phyloP scores from a whole-genome alignment of 345 rosid genomes.

The Bretschneidera sinensis region DNA sequence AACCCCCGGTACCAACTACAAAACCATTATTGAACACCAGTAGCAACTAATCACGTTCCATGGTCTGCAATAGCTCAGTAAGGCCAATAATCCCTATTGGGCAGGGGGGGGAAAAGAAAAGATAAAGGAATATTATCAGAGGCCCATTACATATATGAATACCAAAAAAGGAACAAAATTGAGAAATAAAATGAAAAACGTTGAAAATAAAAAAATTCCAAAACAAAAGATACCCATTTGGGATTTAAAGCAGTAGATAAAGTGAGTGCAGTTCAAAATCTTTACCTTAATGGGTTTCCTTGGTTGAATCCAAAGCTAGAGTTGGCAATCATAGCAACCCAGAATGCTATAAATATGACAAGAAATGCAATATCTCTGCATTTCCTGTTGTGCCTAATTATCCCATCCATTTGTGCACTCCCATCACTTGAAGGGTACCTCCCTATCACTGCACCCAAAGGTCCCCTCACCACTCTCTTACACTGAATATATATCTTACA shows the following conservation, averaged over 20 bases:
- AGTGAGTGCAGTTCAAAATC: not conserved
- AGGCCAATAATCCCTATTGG: not conserved
- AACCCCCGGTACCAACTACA: not conserved
- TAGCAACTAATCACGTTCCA: too few relatives aligned
- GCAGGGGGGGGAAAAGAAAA: not conserved
- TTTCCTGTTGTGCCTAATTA: constrained; percentile 86
- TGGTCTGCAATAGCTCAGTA: too few relatives aligned
- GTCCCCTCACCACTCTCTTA: constrained; percentile 44
- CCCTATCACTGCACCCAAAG: constrained; percentile 83
- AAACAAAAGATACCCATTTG: constrained; percentile 13
- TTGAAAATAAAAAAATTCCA: constrained; percentile 5
- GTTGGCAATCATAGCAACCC: constrained; percentile 97
- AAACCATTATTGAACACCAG: too few relatives aligned
- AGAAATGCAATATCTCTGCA: constrained; percentile 87
- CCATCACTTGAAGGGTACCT: constrained; percentile 96
- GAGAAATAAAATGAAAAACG: not conserved
- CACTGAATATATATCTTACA: not conserved
- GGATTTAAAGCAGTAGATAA: constrained; percentile 14
- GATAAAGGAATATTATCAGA: not conserved
- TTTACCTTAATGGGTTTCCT: constrained; percentile 82
- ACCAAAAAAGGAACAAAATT: constrained; percentile 9
- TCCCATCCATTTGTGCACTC: constrained; percentile 64
- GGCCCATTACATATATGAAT: not conserved
- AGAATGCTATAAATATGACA: constrained; percentile 74
- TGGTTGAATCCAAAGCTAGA: constrained; percentile 96